These are phyloP conservation scores for Mycena chlorophos DNA, from an alignment of 768 basidiomycete genomes.

Conservation along the genomic window DNA sequence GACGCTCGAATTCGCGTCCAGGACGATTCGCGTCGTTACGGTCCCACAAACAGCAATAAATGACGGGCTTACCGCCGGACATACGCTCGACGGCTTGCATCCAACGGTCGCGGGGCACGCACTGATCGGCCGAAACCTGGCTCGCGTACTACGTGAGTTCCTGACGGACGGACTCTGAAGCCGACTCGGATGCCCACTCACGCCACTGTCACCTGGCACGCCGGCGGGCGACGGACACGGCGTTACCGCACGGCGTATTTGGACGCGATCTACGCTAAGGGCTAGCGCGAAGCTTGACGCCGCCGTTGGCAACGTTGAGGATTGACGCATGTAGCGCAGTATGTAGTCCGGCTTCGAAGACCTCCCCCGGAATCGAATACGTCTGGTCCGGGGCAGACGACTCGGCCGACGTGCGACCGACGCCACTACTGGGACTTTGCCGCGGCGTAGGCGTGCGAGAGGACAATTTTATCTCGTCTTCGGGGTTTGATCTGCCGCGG, in stretches of 20 bases:
- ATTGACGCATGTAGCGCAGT: slow-evolving; percentile 3
- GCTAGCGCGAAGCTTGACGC: neutral
- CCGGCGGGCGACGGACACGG: no score
- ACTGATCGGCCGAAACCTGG: slow-evolving; percentile 3
- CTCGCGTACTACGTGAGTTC: neutral
- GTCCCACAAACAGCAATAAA: neutral
- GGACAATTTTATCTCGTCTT: no score
- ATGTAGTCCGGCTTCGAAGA: no score
- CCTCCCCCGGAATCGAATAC: slow-evolving; percentile 7
- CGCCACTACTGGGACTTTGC: no score
- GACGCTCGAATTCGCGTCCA: neutral
- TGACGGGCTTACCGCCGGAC: neutral
- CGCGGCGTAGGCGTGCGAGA: no score
- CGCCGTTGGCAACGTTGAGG: neutral
- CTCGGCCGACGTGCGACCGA: no score
- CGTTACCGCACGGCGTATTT: no score
- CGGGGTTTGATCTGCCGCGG: no score
- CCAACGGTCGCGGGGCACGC: slow-evolving; percentile 5
- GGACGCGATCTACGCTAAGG: no score
- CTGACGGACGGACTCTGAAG: neutral
- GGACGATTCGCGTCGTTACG: neutral
- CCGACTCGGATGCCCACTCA: neutral
- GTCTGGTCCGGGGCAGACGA: slow-evolving; percentile 9
- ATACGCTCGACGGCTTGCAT: slow-evolving; percentile 16
- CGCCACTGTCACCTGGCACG: neutral